phyloP scores from a whole-genome alignment of 2,329 filamentous ascomycete genomes.

The Fusarium drepaniforme region DNA sequence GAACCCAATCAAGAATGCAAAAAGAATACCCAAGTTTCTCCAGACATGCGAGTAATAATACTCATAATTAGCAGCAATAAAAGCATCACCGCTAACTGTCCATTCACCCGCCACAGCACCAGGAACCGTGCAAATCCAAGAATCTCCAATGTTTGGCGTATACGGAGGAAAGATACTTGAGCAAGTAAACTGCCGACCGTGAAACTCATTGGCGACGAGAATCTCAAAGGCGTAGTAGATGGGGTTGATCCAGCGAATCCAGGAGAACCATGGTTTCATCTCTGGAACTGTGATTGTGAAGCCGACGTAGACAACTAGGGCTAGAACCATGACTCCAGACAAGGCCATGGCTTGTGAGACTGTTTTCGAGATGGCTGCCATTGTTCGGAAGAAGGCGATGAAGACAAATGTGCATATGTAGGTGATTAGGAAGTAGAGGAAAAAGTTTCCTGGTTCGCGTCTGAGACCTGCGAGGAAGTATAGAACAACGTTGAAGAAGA shows the following conservation, averaged over 20 bases:
- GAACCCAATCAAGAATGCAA: slow-evolving; percentile 74
- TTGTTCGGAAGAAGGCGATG: slow-evolving; percentile 81
- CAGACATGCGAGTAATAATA: slow-evolving; percentile 71
- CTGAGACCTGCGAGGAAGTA: slow-evolving; percentile 68
- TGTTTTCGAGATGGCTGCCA: slow-evolving; percentile 78
- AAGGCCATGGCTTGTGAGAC: slow-evolving; percentile 68
- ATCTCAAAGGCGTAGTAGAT: slow-evolving; percentile 81
- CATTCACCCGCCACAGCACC: slow-evolving; percentile 66
- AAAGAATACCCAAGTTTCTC: slow-evolving; percentile 77
- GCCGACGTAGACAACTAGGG: slow-evolving; percentile 54
- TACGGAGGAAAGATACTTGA: slow-evolving; percentile 62
- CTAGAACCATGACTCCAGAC: slow-evolving; percentile 67
- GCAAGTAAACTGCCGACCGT: slow-evolving; percentile 68
- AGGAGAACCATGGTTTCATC: slow-evolving; percentile 76
- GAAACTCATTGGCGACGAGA: slow-evolving; percentile 80
- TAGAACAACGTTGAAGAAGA: slow-evolving; percentile 66
- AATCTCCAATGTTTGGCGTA: slow-evolving; percentile 55
- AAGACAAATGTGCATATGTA: slow-evolving; percentile 78
- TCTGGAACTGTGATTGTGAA: slow-evolving; percentile 42
- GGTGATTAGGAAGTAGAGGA: slow-evolving; percentile 79
- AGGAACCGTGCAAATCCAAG: slow-evolving; percentile 65
- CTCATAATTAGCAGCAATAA: slow-evolving; percentile 65
- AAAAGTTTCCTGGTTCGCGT: slow-evolving; percentile 76
- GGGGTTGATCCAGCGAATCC: slow-evolving; percentile 82
- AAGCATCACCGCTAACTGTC: slow-evolving; percentile 71